Evolutionary conservation across 306 rosid species (phyloP).

Genomic region (Begonia masoniana): DNA sequence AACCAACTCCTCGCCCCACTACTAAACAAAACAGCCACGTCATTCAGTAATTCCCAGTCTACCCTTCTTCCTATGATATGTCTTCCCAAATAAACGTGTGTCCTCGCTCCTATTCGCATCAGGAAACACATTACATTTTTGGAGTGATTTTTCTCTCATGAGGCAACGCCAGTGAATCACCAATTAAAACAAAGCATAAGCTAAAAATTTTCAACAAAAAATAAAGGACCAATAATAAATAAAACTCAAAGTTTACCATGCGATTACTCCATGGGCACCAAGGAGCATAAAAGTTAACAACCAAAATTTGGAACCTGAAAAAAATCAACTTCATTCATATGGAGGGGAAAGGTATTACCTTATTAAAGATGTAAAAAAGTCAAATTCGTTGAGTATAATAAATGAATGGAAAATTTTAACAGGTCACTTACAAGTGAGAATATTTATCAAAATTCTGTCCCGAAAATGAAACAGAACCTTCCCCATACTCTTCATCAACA

Average conservation of each 20-base stretch:
- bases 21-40: too few species aligned
- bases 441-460: conserved; percentile 46
- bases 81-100: too few species aligned
- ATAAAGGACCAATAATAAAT: neutral
- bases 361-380: too few species aligned
- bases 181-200: neutral
- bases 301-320: conserved; percentile 67
- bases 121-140: too few species aligned
- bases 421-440: conserved; percentile 58
- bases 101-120: too few species aligned
- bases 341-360: neutral
- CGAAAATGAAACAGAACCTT: conserved; percentile 43
- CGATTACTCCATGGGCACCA: conserved; percentile 99
- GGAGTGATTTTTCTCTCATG: too few species aligned
- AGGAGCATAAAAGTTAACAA: conserved; percentile 86
- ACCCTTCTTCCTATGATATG: too few species aligned
- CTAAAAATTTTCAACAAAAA: neutral
- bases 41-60: too few species aligned
- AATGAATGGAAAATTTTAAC: neutral
- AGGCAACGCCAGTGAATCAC: neutral
- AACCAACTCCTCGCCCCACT: too few species aligned
- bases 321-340: conserved; percentile 9
- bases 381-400: neutral
- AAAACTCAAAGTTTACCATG: conserved; percentile 42
- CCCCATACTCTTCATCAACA: conserved; percentile 49